Base-by-base conservation (phyloP, 2,329 filamentous ascomycete genomes). In the Trichoderma atroviride region DNA sequence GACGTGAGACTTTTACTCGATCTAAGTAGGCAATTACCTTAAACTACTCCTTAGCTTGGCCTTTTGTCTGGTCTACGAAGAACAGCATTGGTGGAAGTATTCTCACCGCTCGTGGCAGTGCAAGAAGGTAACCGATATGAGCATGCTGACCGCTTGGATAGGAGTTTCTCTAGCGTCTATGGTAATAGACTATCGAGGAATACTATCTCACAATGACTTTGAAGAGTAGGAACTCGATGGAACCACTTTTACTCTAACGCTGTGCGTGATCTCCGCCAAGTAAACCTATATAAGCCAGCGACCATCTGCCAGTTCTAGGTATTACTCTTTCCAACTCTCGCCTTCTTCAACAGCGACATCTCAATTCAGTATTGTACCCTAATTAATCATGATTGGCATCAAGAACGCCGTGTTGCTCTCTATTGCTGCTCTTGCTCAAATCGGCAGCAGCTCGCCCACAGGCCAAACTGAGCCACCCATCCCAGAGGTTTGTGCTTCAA, bases 361-460 rank as follows among this genome's bases (percentile, higher is more conserved):
- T 3, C 7, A n/a, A 5, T n/a, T 11, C 24, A 19, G 24, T 5
- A 55, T 16, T 5, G 16, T 4, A 4, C 29, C 31, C 11, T 24
- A 22, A 24, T 9, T 14, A 6, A 66, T 11, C 27, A 57, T 66
- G 53, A 13, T 66, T 5, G 35, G 55, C 24, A 47, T 66, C 40
- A 66, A 66, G 55, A 66, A 58, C 53, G 53, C 27, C 37, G 27
- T 58, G 29, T 22, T 66, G 63, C 63, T 66, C 63, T 58, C 63
- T n/a, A 33, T 66, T 31, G 37, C 63, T n/a, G 63, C 63, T 35
- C 52, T 66, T 58, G 53, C 63, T 35, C 63, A 66, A 2, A 66
- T 66, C n/a, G 63, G 63, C 53, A 66, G 27, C 53, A 47, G 52
- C 52, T 33, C 62, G 6, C 63, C 63, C 19, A 50, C 53, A 16